Conservation (phyloP, 1,284 basidiomycete species). For the Coriolopsis trogii region DNA sequence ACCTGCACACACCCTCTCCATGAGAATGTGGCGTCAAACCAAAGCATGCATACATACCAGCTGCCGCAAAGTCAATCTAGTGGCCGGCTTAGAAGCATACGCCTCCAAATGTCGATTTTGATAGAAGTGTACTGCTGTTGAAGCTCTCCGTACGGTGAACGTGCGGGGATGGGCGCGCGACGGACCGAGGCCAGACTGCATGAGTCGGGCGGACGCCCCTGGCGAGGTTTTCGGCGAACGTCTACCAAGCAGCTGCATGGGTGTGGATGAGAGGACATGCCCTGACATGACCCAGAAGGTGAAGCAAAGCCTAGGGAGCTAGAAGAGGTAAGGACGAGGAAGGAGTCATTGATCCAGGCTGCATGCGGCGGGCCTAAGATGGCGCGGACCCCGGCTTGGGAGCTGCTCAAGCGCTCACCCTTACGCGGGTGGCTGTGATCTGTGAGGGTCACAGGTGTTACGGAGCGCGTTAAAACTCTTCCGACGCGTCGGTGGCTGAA, state of each 20-base stretch:
- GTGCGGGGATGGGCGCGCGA: neutral
- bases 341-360: conserved; percentile 21
- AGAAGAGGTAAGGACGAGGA: neutral
- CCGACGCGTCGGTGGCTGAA: conserved; percentile 12
- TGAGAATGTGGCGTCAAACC: neutral
- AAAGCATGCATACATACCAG: conserved; percentile 54
- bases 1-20: conserved; percentile 33
- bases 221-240: neutral
- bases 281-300: conserved; percentile 18
- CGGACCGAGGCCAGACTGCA: neutral
- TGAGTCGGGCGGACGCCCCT: too few relatives aligned
- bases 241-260: conserved; percentile 9
- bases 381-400: neutral
- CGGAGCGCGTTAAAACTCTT: neutral
- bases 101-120: conserved; percentile 83
- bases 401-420: neutral
- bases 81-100: conserved; percentile 77
- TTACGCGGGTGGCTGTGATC: conserved; percentile 4
- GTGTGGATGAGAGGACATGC: conserved; percentile 8
- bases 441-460: neutral
- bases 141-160: conserved; percentile 13
- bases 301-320: neutral
- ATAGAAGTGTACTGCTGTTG: conserved; percentile 66
- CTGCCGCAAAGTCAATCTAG: conserved; percentile 78
- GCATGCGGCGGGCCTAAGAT: too few relatives aligned